These are phyloP conservation scores for Lasiosphaeria hispida DNA, from an alignment of 495 filamentous ascomycete species.

Conservation along the genomic window DNA sequence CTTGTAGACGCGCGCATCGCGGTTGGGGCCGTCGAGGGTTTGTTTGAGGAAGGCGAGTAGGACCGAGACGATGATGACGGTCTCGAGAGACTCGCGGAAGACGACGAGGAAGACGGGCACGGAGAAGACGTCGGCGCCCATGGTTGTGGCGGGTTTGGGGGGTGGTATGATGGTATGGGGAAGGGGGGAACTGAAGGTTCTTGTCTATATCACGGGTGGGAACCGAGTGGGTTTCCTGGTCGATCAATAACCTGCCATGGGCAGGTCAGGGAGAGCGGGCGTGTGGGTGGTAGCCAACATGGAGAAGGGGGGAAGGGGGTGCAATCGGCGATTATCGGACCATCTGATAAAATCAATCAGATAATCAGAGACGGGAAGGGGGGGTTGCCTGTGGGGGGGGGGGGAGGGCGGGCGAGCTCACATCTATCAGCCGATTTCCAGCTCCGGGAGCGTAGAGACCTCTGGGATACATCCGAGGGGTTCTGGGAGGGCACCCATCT, in stretches of 20 bases:
- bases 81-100: conserved; percentile 82
- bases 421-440: neutral
- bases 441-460: too few relatives aligned
- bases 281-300: neutral
- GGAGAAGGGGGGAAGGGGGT: neutral
- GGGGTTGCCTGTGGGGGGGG: neutral
- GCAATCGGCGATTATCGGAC: conserved; percentile 16
- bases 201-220: too few relatives aligned
- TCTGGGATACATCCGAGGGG: too few relatives aligned
- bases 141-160: conserved; percentile 24
- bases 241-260: too few relatives aligned
- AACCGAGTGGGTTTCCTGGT: too few relatives aligned
- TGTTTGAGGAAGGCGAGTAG: conserved; percentile 80
- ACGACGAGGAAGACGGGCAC: conserved; percentile 81
- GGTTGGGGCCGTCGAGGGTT: conserved; percentile 58
- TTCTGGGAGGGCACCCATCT: too few relatives aligned
- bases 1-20: conserved; percentile 59
- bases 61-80: conserved; percentile 76
- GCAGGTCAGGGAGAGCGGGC: too few relatives aligned
- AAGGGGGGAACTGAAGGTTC: neutral
- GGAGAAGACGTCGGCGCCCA: conserved; percentile 59
- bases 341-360: conserved; percentile 21
- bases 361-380: conserved; percentile 7
- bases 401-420: neutral
- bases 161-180: neutral